Evolutionary conservation across 805 yeast species (phyloP), one percentile per base, ranked within the genome.

Genomic region (Wickerhamiella australiensis): DNA sequence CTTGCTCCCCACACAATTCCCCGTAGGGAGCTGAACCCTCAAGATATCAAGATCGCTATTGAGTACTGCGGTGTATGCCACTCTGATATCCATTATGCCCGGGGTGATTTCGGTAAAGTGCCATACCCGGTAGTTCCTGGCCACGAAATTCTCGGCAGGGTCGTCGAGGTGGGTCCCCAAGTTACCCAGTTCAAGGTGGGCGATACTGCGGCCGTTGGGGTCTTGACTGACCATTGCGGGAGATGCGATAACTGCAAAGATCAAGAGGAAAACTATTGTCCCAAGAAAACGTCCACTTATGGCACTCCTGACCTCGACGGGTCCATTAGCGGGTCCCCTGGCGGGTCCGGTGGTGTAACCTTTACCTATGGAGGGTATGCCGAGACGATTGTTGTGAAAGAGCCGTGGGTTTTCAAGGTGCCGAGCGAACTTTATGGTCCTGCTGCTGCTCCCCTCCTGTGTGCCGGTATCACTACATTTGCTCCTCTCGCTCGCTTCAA

Each of bases 171-270:
- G 36, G 94, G 92, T 47, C 56, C 69, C n/a, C 67, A 73, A 77
- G 82, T 55, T 7, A 56, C 62, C 13, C 66, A 68, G 54, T 47
- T 71, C 65, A 67, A 71, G 60, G 62, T 80, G 18, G 94, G 94
- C 49, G 80, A 85, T 56, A 71, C 85, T 55, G 92, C 82, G 22
- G 94, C 90, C 50, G 73, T 82, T 45, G 94, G 94, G 57, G 90
- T 92, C 22, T 79, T 76, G 59, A 68, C 73, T 22, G 68, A 66
- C 52, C 68, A 83, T 35, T 83, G 92, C 68, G 64, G 71, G 50
- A 66, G 74, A 13, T 85, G 94, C 67, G 59, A 69, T 44, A 70
- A 77, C 59, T 85, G 87, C 70, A 61, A 69, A 20, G 54, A 59
- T 33, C 71, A 69, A 56, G 72, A 78, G 60, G 82, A 80, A 56